These are phyloP conservation scores for Fusarium staphyleae DNA, from an alignment of 2,329 filamentous ascomycete species.

Conservation along the genomic window DNA sequence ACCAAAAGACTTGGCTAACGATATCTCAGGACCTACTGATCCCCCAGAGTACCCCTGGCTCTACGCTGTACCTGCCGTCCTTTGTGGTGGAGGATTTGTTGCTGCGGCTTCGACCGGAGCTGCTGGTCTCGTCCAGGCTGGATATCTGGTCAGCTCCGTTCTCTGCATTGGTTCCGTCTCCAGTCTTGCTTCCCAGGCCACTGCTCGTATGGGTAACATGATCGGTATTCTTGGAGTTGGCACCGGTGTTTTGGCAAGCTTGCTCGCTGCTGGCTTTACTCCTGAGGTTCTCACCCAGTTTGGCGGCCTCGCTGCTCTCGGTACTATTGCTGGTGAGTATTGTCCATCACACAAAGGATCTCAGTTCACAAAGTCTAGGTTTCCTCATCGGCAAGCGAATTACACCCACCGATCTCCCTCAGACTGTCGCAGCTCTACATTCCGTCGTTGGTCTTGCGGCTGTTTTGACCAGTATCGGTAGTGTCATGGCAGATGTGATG, in stretches of 20 bases:
- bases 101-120: constrained; percentile 82
- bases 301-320: constrained; percentile 74
- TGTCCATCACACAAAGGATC: neutral
- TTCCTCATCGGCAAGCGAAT: constrained; percentile 84
- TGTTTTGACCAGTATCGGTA: constrained; percentile 86
- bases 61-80: constrained; percentile 76
- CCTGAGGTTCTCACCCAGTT: constrained; percentile 83
- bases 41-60: constrained; percentile 89
- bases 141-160: constrained; percentile 84
- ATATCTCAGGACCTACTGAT: constrained; percentile 71
- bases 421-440: constrained; percentile 88
- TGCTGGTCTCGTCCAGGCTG: constrained; percentile 84
- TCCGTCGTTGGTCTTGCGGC: constrained; percentile 90
- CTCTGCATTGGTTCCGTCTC: constrained; percentile 87
- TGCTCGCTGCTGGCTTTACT: constrained; percentile 81
- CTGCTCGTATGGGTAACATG: constrained; percentile 84
- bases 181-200: constrained; percentile 80
- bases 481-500: constrained; percentile 76
- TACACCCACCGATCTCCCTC: constrained; percentile 85
- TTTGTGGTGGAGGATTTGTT: constrained; percentile 84
- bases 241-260: constrained; percentile 81
- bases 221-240: constrained; percentile 86
- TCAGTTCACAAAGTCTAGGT: constrained; percentile 50
- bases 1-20: constrained; percentile 18
- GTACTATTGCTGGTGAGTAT: constrained; percentile 65